A percentile compares a stretch with the other conserved stretches of the same genome.
phyloP scores from a whole-genome alignment of 768 basidiomycete genomes.

The Boletus sp. region DNA sequence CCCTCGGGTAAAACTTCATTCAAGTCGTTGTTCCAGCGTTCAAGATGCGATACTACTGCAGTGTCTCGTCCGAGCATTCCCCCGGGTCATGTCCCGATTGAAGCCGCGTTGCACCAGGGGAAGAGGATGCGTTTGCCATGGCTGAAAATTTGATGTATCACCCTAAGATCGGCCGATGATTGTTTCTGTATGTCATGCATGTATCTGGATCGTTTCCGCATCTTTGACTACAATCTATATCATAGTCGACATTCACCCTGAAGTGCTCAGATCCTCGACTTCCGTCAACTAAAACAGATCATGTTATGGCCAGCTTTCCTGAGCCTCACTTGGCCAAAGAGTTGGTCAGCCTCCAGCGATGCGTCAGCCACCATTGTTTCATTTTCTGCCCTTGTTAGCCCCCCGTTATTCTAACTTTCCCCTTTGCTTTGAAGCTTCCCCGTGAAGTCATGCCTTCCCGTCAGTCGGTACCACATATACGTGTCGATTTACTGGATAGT shows the following conservation, averaged over 20 bases:
- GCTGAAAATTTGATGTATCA: slow-evolving; percentile 27
- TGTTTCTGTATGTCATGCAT: slow-evolving; percentile 23
- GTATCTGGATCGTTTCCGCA: slow-evolving; percentile 12
- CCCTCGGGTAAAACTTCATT: slow-evolving; percentile 18
- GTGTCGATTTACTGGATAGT: slow-evolving; percentile 13
- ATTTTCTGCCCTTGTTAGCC: slow-evolving; percentile 1
- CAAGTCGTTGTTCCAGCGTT: slow-evolving; percentile 28
- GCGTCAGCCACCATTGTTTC: slow-evolving; percentile 19
- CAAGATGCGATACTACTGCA: slow-evolving; percentile 22
- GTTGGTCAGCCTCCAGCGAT: slow-evolving; percentile 22
- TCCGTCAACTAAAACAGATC: not conserved
- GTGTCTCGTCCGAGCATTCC: slow-evolving; percentile 13
- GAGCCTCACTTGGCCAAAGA: not conserved
- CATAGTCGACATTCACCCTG: slow-evolving; percentile 1
- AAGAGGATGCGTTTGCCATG: slow-evolving; percentile 31
- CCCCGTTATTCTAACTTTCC: slow-evolving; percentile 3
- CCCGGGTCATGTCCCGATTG: slow-evolving; percentile 18
- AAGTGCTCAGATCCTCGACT: not conserved
- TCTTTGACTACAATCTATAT: slow-evolving; percentile 12
- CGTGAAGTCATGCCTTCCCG: slow-evolving; percentile 18
- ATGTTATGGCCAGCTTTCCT: not conserved
- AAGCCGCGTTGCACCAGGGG: slow-evolving; percentile 22
- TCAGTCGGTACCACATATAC: slow-evolving; percentile 23
- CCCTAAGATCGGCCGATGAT: slow-evolving; percentile 1
- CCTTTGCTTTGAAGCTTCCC: slow-evolving; percentile 3